Evolutionary conservation across 768 basidiomycete species (phyloP).

Genomic region (Suillus occidentalis): DNA sequence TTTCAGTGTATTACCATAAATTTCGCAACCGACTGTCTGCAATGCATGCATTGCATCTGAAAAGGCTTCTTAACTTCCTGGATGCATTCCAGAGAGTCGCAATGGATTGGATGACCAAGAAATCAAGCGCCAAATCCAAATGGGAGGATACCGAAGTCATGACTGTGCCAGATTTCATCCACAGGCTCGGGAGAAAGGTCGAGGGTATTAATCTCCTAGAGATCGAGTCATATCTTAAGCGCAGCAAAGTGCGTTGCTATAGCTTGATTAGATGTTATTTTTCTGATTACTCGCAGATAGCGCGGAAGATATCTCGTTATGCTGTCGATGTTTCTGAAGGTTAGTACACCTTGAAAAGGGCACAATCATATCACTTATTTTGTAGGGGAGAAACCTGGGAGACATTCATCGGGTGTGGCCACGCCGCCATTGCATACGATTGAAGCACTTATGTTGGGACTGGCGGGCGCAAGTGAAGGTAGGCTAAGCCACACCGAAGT

Average conservation of each 20-base stretch:
- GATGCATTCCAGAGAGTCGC: constrained; percentile 63
- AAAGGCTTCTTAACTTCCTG: constrained; percentile 74
- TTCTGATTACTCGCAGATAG: constrained; percentile 43
- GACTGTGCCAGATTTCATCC: constrained; percentile 64
- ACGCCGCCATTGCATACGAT: constrained; percentile 79
- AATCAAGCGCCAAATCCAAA: constrained; percentile 15
- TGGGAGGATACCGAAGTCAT: constrained; percentile 54
- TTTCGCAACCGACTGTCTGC: constrained; percentile 79
- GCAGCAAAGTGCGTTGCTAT: constrained; percentile 64
- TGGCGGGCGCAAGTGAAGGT: constrained; percentile 82
- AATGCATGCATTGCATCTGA: constrained; percentile 73
- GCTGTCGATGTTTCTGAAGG: constrained; percentile 54
- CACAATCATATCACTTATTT: constrained; percentile 2
- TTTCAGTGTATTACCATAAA: constrained; percentile 70
- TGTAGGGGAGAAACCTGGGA: constrained; percentile 12
- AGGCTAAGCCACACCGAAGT: background rate
- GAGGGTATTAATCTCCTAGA: constrained; percentile 82
- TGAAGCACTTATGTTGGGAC: constrained; percentile 73
- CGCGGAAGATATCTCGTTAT: constrained; percentile 85
- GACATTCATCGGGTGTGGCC: constrained; percentile 31
- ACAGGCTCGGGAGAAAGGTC: constrained; percentile 62
- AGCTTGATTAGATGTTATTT: background rate
- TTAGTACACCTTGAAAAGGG: constrained; percentile 6
- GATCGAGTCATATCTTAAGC: constrained; percentile 75
- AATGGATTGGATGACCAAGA: constrained; percentile 46